Evolutionary conservation across 2,329 filamentous ascomycete species (phyloP).

Genomic region (Rasamsonia emersonii): DNA sequence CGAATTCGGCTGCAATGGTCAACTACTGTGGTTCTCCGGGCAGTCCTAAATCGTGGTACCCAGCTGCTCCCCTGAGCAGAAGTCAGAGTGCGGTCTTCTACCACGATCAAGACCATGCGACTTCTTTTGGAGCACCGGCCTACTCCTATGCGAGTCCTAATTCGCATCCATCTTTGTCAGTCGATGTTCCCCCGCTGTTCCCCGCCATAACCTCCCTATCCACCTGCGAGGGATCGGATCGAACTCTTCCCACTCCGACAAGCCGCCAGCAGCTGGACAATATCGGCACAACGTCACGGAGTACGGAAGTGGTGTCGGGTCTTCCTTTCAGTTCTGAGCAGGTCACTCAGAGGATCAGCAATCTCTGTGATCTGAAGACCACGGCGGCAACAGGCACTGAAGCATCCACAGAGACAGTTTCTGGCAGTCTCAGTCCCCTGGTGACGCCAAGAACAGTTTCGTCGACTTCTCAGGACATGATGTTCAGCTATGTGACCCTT

Average conservation of each 20-base stretch:
- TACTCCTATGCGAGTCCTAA: constrained; percentile 24
- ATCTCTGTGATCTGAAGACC: constrained; percentile 12
- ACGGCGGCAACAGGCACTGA: constrained; percentile 2
- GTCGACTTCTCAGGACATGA: constrained; percentile 18
- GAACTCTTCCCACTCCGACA: constrained; percentile 28
- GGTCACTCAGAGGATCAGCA: constrained; percentile 14
- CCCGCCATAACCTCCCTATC: constrained; percentile 15
- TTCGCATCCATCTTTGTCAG: constrained; percentile 16
- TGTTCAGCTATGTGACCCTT: constrained; percentile 22
- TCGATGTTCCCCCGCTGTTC: constrained; percentile 19
- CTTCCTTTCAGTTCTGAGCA: constrained; percentile 10
- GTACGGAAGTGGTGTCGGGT: constrained; percentile 12
- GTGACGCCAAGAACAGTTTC: constrained; percentile 14
- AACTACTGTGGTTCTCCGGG: constrained; percentile 21
- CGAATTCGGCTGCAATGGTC: constrained; percentile 19
- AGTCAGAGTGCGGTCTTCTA: constrained; percentile 17
- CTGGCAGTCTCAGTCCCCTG: constrained; percentile 12
- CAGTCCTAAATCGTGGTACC: constrained; percentile 22
- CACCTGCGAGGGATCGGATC: constrained; percentile 20
- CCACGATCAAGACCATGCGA: constrained; percentile 19
- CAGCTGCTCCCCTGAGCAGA: constrained; percentile 15
- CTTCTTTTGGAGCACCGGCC: constrained; percentile 14
- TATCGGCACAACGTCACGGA: constrained; percentile 9
- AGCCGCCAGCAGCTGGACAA: constrained; percentile 15
- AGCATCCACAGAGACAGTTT: not conserved